phyloP scores from a whole-genome alignment of 768 basidiomycete genomes.

The Pulveroboletus sp. region DNA sequence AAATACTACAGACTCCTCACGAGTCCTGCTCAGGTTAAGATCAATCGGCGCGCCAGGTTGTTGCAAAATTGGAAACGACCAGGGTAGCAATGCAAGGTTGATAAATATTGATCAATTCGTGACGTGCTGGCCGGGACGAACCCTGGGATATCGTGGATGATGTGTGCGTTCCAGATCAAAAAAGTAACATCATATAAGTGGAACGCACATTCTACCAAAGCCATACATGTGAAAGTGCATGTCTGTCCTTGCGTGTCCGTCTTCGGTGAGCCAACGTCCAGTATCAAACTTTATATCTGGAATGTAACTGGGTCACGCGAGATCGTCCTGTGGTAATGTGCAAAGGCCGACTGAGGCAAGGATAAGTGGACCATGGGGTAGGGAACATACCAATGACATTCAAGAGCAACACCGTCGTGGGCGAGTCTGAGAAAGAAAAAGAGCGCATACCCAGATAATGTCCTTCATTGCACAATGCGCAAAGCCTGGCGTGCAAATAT shows the following conservation, averaged over 20 bases:
- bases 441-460: constrained; percentile 44
- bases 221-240: constrained; percentile 36
- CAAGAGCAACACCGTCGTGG: background rate
- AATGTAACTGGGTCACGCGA: too few species aligned
- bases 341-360: too few species aligned
- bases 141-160: constrained; percentile 23
- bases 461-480: constrained; percentile 64
- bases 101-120: constrained; percentile 50
- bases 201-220: constrained; percentile 40
- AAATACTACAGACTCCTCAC: constrained; percentile 47
- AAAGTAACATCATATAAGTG: too few species aligned
- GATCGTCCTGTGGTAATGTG: too few species aligned
- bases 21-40: constrained; percentile 10
- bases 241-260: too few species aligned
- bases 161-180: background rate
- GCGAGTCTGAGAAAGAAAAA: background rate
- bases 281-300: too few species aligned
- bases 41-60: constrained; percentile 54
- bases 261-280: too few species aligned
- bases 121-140: constrained; percentile 61
- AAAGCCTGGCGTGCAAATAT: constrained; percentile 40
- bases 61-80: constrained; percentile 54
- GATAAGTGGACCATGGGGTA: too few species aligned
- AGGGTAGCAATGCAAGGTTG: constrained; percentile 56
- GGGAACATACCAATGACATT: too few species aligned